Evolutionary conservation across 2,329 filamentous ascomycete genomes (phyloP).

Genomic region (Coleophoma crateriformis): DNA sequence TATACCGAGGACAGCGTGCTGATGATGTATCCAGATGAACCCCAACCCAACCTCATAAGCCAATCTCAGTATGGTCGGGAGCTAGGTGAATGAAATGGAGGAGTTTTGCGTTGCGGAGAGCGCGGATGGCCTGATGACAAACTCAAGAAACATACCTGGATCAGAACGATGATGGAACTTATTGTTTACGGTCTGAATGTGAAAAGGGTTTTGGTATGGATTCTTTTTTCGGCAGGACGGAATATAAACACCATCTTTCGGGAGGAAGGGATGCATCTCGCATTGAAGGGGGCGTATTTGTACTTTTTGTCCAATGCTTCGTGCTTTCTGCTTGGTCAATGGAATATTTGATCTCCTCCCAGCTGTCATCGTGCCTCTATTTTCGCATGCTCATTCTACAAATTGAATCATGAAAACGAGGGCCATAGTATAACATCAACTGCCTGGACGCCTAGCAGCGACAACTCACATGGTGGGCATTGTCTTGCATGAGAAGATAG

Average conservation of each 20-base stretch:
- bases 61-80: conserved; percentile 12
- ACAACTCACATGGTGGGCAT: too few species aligned
- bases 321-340: neutral
- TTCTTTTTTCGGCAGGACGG: conserved; percentile 20
- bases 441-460: too few species aligned
- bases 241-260: conserved; percentile 11
- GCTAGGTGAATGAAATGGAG: conserved; percentile 1
- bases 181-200: conserved; percentile 1
- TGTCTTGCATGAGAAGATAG: too few species aligned
- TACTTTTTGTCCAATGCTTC: neutral
- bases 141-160: too few species aligned
- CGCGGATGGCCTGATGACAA: neutral
- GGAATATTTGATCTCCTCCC: neutral
- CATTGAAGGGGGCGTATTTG: conserved; percentile 1
- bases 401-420: too few species aligned
- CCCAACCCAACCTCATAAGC: conserved; percentile 71
- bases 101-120: conserved; percentile 7
- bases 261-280: conserved; percentile 25
- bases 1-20: neutral
- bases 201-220: conserved; percentile 19
- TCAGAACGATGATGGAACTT: too few species aligned
- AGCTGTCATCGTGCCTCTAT: neutral
- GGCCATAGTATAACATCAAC: too few species aligned
- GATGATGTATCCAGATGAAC: conserved; percentile 60
- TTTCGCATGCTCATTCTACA: too few species aligned